Evolutionary conservation across 2,329 filamentous ascomycete genomes (phyloP).

Genomic region (Xylaria sp.): DNA sequence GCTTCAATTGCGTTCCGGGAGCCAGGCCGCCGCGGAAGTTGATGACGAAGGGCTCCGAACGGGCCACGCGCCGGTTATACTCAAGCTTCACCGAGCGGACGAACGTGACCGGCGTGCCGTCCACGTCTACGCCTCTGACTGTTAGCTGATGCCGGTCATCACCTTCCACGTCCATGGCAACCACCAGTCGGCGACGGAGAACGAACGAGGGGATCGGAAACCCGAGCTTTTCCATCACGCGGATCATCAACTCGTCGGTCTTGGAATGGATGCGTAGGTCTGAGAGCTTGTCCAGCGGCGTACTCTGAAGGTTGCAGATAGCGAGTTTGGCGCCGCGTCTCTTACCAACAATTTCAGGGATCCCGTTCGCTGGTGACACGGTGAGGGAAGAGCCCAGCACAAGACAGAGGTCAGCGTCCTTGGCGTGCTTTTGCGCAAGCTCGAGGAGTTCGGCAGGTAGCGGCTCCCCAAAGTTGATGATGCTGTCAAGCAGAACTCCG

Average conservation of each 20-base stretch:
- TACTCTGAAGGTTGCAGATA: conserved; percentile 52
- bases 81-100: conserved; percentile 44
- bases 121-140: conserved; percentile 43
- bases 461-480: conserved; percentile 49
- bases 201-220: conserved; percentile 43
- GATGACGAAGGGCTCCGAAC: conserved; percentile 43
- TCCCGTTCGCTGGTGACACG: conserved; percentile 45
- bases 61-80: conserved; percentile 39
- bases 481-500: conserved; percentile 45
- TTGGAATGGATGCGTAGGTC: conserved; percentile 41
- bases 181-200: conserved; percentile 38
- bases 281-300: conserved; percentile 42
- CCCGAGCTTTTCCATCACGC: conserved; percentile 44
- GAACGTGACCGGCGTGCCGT: conserved; percentile 46
- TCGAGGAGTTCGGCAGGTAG: conserved; percentile 38
- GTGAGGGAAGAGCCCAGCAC: conserved; percentile 51
- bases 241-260: conserved; percentile 44
- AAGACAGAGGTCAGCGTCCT: conserved; percentile 48
- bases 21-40: conserved; percentile 37
- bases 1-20: conserved; percentile 32
- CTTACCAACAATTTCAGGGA: conserved; percentile 42
- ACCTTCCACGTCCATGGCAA: conserved; percentile 31
- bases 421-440: conserved; percentile 41
- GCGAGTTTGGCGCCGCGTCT: conserved; percentile 38
- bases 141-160: conserved; percentile 34